Percentiles rank a stretch among this genome's conserved stretches.
Conservation (phyloP, 2,329 filamentous ascomycete genomes). For the Fonsecaea monophora region DNA sequence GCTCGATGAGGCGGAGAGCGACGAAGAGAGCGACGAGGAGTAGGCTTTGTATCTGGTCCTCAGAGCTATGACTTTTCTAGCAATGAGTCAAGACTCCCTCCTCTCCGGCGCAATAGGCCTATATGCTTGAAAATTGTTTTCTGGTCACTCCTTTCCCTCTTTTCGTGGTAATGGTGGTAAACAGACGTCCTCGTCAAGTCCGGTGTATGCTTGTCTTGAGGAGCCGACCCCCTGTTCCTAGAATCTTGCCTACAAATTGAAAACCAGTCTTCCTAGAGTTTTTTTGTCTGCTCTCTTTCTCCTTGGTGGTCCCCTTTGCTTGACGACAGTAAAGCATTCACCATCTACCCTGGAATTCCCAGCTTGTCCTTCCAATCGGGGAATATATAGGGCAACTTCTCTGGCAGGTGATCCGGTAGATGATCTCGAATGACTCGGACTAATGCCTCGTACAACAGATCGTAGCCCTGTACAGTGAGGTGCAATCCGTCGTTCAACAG, state of each 20-base stretch:
- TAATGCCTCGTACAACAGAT: constrained; percentile 61
- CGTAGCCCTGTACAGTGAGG: constrained; percentile 63
- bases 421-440: constrained; percentile 58
- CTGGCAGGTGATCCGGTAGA: constrained; percentile 64
- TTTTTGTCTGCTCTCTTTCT: neutral
- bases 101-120: constrained; percentile 23
- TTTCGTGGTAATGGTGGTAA: constrained; percentile 12
- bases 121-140: constrained; percentile 20
- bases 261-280: constrained; percentile 15
- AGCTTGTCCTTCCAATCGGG: constrained; percentile 55
- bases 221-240: constrained; percentile 24
- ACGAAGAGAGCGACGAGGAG: constrained; percentile 57
- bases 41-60: constrained; percentile 12
- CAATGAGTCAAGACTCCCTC: constrained; percentile 12
- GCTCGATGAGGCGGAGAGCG: constrained; percentile 81
- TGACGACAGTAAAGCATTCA: neutral
- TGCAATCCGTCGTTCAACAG: constrained; percentile 58
- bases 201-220: constrained; percentile 18
- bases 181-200: constrained; percentile 16
- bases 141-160: constrained; percentile 28
- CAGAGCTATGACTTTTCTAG: neutral
- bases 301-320: neutral
- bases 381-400: constrained; percentile 59
- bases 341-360: constrained; percentile 10
- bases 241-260: constrained; percentile 31